Base-by-base conservation (phyloP, 164 flowering plant species). In the Echeveria elegans region DNA sequence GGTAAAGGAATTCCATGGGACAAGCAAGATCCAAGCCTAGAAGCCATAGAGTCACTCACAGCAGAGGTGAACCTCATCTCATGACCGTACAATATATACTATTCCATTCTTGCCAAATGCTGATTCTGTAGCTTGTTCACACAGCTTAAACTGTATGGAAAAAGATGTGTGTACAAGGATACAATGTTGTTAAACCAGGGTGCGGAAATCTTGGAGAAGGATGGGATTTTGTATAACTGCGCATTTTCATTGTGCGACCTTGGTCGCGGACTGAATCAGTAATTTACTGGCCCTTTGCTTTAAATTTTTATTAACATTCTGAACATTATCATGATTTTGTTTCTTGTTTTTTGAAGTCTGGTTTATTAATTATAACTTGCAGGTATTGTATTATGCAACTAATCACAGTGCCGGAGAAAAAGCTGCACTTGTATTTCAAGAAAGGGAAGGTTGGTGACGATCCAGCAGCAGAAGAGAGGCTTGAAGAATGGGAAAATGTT, bases 131-230 rank as follows among this genome's bases (percentile, higher is more conserved):
- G 10, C 36, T 21, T 67, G 18, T 68, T 3, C 0, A 50, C 80
- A 69, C 87, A 92, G 95, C 72, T 89, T 21, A 92, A 92, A 74
- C 68, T 88, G 8, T 86, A 79, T 68, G 95, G 96, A 0, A 92
- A 88, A 75, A 75, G 86, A 67, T 83, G 81, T 6, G 93, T 92
- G 6, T 72, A 90, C 75, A 87, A 82, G 72, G 97, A 84, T 66
- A 76, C 82, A 2, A 82, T 60, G 82, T 62, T 90, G 80, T 83
- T 76, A 56, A 85, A 88, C 18, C 74, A 74, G 74, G 95, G 93
- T 4, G 98, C 88, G 11, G 38, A 77, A 36, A 87, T 92, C 53
- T 76, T 87, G 12, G 96, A 92, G 75, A 85, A 76, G 75, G 95
- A 92, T 77, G 90, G 92, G 26, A 73, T 92, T 29, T n/a, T 88